Evolutionary conservation across 73 alveolate species (phyloP).

Genomic region (Paramecium sexaurelia): DNA sequence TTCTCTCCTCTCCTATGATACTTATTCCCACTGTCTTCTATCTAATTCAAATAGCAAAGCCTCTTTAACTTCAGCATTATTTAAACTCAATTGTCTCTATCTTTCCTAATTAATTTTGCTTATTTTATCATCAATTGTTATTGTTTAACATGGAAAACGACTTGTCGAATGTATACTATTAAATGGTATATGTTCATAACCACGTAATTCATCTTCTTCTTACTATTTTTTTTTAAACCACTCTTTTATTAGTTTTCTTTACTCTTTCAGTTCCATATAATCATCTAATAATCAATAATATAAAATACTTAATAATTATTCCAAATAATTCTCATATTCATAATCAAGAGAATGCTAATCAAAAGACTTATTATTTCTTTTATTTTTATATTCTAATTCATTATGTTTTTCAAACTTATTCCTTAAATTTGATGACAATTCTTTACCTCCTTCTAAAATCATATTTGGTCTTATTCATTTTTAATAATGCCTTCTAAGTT

Average conservation of each 20-base stretch:
- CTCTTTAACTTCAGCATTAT: neutral
- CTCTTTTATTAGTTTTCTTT: neutral
- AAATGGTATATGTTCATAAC: neutral
- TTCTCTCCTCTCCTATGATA: neutral
- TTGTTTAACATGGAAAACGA: neutral
- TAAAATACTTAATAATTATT: neutral
- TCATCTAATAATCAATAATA: neutral
- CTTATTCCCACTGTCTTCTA: neutral
- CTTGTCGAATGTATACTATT: neutral
- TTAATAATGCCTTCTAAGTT: neutral
- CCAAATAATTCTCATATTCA: neutral
- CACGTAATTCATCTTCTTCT: constrained; percentile 36
- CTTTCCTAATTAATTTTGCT: constrained; percentile 5
- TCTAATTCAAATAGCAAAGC: neutral
- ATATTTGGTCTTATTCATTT: neutral
- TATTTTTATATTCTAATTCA: neutral
- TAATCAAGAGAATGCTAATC: neutral
- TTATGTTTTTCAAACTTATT: constrained; percentile 21
- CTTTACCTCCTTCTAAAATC: neutral
- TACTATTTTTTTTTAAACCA: neutral
- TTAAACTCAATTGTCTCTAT: neutral
- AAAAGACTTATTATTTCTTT: neutral
- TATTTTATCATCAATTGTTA: constrained; percentile 34
- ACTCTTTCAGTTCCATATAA: constrained; percentile 21
- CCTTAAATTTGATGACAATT: neutral